phyloP scores from a whole-genome alignment of 208 protist genomes.

The Acanthamoeba lenticulata region DNA sequence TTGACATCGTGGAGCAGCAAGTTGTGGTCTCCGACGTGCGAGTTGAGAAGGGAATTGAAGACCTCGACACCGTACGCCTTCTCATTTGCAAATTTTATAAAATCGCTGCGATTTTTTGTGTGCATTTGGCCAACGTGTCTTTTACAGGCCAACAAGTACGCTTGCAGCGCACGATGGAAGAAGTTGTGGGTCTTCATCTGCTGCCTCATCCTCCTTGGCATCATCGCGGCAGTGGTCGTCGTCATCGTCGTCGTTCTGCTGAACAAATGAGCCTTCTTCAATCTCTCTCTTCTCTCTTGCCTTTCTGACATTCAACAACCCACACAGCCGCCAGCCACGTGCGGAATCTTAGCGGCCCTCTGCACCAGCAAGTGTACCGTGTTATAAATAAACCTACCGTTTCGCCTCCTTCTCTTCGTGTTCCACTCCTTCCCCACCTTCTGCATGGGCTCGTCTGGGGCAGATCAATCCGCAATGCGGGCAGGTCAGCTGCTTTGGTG shows the following conservation, averaged over 20 bases:
- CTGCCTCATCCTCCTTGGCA: not conserved
- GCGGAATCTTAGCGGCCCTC: too few relatives aligned
- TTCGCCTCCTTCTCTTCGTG: too few relatives aligned
- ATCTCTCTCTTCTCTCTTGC: too few relatives aligned
- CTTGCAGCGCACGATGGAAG: constrained; percentile 47
- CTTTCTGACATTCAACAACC: too few relatives aligned
- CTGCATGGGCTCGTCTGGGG: too few relatives aligned
- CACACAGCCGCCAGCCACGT: too few relatives aligned
- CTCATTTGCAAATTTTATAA: not conserved
- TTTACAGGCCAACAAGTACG: not conserved
- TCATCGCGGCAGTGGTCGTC: not conserved
- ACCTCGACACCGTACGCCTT: not conserved
- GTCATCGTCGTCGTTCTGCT: constrained; percentile 35
- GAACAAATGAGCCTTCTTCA: not conserved
- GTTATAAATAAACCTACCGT: too few relatives aligned
- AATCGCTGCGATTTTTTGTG: not conserved
- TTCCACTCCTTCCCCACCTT: too few relatives aligned
- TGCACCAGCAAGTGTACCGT: too few relatives aligned
- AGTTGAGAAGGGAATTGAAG: constrained; percentile 26
- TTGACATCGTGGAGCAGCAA: not conserved
- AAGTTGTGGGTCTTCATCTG: not conserved
- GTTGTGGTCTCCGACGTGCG: not conserved
- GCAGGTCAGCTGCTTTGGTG: too few relatives aligned
- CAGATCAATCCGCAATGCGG: too few relatives aligned
- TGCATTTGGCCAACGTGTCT: not conserved